phyloP scores from a whole-genome alignment of 2,329 filamentous ascomycete species.

The Lomentospora prolificans region DNA sequence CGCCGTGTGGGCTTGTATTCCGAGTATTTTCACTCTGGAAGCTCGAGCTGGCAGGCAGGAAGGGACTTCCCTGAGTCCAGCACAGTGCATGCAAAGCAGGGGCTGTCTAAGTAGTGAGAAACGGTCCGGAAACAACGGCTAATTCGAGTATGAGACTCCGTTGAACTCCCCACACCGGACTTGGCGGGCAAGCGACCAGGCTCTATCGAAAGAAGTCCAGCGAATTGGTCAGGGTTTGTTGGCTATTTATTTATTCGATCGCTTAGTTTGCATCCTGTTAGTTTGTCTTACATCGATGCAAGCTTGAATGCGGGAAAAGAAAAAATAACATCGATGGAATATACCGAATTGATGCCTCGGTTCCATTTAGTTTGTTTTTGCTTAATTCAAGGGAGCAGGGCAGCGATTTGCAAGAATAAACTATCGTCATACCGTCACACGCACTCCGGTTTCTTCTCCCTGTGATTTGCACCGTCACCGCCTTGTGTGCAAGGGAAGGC shows the following conservation, averaged over 20 bases:
- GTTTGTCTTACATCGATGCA: background rate
- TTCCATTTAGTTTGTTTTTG: background rate
- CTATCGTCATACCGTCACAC: background rate
- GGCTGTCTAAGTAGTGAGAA: background rate
- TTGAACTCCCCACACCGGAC: background rate
- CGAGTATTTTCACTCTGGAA: no score
- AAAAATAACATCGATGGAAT: no score
- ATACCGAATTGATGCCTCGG: no score
- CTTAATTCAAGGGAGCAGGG: background rate
- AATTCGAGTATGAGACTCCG: background rate
- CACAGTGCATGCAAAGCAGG: background rate
- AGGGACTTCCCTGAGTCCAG: no score
- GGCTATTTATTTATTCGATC: background rate
- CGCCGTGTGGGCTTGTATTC: no score
- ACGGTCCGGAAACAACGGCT: slow-evolving; percentile 1
- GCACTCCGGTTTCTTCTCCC: background rate
- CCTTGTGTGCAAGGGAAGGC: background rate
- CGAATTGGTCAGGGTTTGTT: no score
- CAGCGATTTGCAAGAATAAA: background rate
- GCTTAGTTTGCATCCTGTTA: background rate
- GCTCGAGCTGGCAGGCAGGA: no score
- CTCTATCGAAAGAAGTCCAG: background rate
- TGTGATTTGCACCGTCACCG: background rate
- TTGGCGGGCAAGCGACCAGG: no score
- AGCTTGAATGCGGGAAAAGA: no score